Evolutionary conservation across 371 early-diverging fungal genomes (phyloP).

Genomic region (Blastocladiella emersonii): DNA sequence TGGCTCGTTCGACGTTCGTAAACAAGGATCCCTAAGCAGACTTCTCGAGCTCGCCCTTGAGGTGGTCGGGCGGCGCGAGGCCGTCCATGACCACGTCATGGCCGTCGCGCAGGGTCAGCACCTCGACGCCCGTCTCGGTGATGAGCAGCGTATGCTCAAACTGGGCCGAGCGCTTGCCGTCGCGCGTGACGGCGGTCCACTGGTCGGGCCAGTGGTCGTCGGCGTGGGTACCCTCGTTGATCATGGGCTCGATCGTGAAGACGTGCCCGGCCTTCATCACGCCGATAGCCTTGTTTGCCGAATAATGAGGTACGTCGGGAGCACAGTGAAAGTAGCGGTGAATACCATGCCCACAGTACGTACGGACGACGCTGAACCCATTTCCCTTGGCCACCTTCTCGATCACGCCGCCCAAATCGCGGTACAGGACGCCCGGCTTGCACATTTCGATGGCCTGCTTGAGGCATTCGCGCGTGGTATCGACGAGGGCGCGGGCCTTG

Average conservation of each 20-base stretch:
- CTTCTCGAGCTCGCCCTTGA: too few relatives aligned
- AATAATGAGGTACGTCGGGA: constrained; percentile 86
- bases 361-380: constrained; percentile 81
- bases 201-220: constrained; percentile 64
- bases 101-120: constrained; percentile 34
- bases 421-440: constrained; percentile 79
- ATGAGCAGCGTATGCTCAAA: constrained; percentile 71
- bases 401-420: constrained; percentile 81
- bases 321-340: constrained; percentile 71
- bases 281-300: constrained; percentile 86
- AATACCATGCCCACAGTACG: constrained; percentile 89
- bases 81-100: not conserved
- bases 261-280: constrained; percentile 82
- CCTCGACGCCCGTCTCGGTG: constrained; percentile 47
- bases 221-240: not conserved
- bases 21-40: too few relatives aligned
- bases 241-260: constrained; percentile 72
- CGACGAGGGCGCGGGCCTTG: constrained; percentile 54
- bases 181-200: constrained; percentile 71
- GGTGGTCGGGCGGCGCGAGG: not conserved
- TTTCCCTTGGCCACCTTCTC: constrained; percentile 63
- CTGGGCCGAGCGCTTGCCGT: constrained; percentile 79
- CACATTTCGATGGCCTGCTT: constrained; percentile 76
- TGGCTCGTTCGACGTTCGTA: too few relatives aligned
- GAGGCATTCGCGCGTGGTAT: constrained; percentile 61